Conservation (phyloP, 129 eudicot species). For the Helianthus annuus region DNA sequence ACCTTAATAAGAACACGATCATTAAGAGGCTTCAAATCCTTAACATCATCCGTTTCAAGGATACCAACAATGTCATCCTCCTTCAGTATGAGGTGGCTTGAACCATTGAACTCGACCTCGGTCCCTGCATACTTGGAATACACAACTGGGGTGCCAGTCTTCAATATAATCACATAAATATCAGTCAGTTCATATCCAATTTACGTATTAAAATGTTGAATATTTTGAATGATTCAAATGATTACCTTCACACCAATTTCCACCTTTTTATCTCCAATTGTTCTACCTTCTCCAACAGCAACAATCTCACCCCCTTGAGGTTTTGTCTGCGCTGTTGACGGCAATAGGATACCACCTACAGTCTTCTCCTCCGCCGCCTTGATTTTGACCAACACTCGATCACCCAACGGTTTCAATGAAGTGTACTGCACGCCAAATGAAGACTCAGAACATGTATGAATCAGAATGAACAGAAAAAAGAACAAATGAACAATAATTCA, state of each 20-base stretch:
- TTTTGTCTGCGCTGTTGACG: constrained; percentile 66
- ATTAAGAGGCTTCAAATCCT: constrained; percentile 83
- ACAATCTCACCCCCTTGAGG: constrained; percentile 94
- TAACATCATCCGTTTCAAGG: constrained; percentile 83
- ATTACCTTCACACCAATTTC: constrained; percentile 64
- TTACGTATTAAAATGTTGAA: no score
- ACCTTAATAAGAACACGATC: constrained; percentile 92
- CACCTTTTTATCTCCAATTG: constrained; percentile 66
- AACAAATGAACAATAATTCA: background rate
- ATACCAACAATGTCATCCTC: constrained; percentile 92
- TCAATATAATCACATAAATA: background rate
- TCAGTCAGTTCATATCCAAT: background rate
- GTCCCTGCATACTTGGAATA: constrained; percentile 95
- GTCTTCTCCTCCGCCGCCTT: constrained; percentile 77
- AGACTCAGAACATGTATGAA: background rate
- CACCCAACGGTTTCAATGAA: constrained; percentile 86
- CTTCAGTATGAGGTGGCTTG: constrained; percentile 72
- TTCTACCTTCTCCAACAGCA: constrained; percentile 87
- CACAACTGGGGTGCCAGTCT: constrained; percentile 77
- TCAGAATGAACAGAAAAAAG: background rate
- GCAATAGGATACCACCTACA: constrained; percentile 77
- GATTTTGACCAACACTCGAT: constrained; percentile 70
- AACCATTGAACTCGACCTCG: constrained; percentile 77
- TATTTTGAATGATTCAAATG: no score
- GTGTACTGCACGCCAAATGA: constrained; percentile 59